Percentiles rank a stretch among this genome's conserved stretches.
phyloP scores from a whole-genome alignment of 176 grass and related monocot genomes.

The Oryza australiensis region DNA sequence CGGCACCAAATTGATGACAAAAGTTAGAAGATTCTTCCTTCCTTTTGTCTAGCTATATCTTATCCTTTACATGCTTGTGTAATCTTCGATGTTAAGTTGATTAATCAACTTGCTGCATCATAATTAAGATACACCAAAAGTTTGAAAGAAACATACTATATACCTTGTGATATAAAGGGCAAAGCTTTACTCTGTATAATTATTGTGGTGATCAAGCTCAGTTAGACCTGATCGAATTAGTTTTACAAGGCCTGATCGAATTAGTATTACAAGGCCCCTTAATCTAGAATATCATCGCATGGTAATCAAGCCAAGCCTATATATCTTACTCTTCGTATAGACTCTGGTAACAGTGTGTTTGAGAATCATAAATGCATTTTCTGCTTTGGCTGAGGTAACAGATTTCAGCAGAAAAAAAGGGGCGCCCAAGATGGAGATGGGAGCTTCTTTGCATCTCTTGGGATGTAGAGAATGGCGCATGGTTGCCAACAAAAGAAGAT shows the following conservation, averaged over 20 bases:
- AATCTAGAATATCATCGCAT: not conserved
- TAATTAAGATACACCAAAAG: not conserved
- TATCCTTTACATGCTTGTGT: not conserved
- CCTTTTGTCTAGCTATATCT: not conserved
- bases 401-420: not conserved
- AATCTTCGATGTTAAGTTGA: not conserved
- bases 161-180: not conserved
- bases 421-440: not conserved
- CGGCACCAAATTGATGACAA: not conserved
- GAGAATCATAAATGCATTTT: not conserved
- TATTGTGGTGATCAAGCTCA: not conserved
- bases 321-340: not conserved
- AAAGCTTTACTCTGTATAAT: not conserved
- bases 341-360: not conserved
- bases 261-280: not conserved
- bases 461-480: not conserved
- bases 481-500: conserved; percentile 1
- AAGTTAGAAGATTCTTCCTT: conserved; percentile 24
- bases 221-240: not conserved
- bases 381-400: not conserved
- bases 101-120: not conserved
- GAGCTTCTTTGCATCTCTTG: not conserved
- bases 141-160: not conserved
- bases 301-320: not conserved
- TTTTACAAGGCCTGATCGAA: not conserved